Conservation (phyloP, 441 rosid genomes). For the Dalechampia spathulata region DNA sequence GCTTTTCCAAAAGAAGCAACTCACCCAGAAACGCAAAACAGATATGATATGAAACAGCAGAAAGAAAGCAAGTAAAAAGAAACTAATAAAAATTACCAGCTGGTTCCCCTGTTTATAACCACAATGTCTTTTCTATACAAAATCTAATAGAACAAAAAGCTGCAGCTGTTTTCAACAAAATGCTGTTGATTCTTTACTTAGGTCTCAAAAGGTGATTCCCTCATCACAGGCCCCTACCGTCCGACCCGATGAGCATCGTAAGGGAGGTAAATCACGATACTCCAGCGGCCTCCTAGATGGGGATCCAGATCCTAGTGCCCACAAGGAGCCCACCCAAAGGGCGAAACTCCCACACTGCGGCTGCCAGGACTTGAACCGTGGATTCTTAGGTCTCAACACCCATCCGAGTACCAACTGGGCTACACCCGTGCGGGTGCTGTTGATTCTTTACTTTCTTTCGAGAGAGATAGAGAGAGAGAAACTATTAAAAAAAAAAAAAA, state of each 20-base stretch:
- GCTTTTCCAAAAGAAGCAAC: background rate
- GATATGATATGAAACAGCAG: background rate
- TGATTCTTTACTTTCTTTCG: background rate
- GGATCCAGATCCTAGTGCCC: no score
- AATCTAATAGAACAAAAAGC: constrained; percentile 1
- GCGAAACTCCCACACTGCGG: no score
- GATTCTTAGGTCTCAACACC: no score
- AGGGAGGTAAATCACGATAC: no score
- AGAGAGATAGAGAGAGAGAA: constrained; percentile 15
- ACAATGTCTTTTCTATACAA: background rate
- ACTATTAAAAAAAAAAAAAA: background rate
- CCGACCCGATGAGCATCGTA: no score
- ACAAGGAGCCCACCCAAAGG: no score
- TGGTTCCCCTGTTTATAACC: background rate
- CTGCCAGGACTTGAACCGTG: no score
- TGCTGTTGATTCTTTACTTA: background rate
- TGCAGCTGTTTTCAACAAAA: background rate
- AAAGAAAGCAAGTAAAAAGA: background rate
- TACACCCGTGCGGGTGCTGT: no score
- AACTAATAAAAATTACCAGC: background rate
- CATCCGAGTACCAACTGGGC: no score
- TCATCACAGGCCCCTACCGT: no score
- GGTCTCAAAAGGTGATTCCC: no score
- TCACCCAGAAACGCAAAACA: constrained; percentile 1
- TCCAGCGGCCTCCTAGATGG: no score